Evolutionary conservation across 2,329 filamentous ascomycete species (phyloP).

Genomic region (Leptodontidium sp.): DNA sequence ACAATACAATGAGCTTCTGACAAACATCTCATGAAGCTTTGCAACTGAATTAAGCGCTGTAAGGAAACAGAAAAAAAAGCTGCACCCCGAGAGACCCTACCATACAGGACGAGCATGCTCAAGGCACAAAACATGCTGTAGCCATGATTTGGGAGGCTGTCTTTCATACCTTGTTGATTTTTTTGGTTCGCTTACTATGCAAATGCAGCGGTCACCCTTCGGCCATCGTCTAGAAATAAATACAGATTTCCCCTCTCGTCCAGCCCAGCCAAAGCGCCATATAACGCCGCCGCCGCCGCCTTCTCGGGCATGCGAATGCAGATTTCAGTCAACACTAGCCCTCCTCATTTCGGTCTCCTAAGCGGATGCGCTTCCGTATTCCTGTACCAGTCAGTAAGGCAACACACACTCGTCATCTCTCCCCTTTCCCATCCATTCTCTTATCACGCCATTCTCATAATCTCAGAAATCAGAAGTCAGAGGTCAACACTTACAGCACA

Average conservation of each 20-base stretch:
- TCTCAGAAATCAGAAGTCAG: no score
- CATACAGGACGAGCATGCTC: no score
- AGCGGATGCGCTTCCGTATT: conserved; percentile 28
- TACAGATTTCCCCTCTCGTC: background rate
- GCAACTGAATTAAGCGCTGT: no score
- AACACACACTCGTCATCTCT: background rate
- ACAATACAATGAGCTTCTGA: no score
- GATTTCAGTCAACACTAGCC: background rate
- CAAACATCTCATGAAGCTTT: no score
- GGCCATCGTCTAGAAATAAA: background rate
- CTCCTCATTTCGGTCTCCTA: conserved; percentile 12
- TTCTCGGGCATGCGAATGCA: background rate
- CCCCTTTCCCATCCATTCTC: background rate
- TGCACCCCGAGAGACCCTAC: no score
- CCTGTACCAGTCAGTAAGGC: conserved; percentile 3
- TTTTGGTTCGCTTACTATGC: background rate
- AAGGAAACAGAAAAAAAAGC: no score
- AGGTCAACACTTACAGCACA: conserved; percentile 51
- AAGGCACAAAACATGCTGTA: no score
- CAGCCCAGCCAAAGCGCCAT: background rate
- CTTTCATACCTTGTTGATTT: no score
- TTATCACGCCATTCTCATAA: background rate
- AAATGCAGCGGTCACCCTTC: background rate
- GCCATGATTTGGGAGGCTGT: no score
- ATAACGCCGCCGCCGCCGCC: background rate